Base-by-base conservation (phyloP, 805 yeast species). In the Metschnikowia lachancei region DNA sequence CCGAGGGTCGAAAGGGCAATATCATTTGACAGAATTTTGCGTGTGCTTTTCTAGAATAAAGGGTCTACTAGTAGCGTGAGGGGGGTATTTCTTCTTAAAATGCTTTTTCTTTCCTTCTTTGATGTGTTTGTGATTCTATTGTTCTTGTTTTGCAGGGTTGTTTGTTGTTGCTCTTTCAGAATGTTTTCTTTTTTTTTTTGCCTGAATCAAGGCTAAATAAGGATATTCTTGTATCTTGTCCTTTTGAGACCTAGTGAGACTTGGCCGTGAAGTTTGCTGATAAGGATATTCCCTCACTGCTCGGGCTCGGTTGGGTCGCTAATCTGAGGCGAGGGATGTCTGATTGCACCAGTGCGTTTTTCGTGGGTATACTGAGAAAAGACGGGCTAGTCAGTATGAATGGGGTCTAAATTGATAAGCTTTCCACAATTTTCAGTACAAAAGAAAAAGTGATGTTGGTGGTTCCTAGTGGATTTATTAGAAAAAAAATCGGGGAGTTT, bases 1-100 rank as follows among this genome's bases (percentile, higher is more conserved):
- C 46, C 34, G 46, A 33, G 17, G 38, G 19, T 20, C 46, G 42
- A 33, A 43, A 24, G n/a, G 46, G 9, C 41, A 37, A 38, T 17
- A 43, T 31, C 46, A 43, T 43, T 16, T 33, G 39, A 36, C 32
- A 12, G 18, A 31, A 31, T 13, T 17, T 34, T 34, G 7, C 24
- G 14, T 17, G 24, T 9, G 29, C 2, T 35, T 11, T 36, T 13
- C 39, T 35, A 18, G 28, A n/a, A 29, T 11, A n/a, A 10, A 26
- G 6, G 28, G 10, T 26, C 28, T 10, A 26, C 6, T 7, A 26
- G 28, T 26, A 12, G 11, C 3, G 28, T 26, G 28, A 26, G 28
- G 28, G 12, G 28, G 10, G 28, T 26, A 5, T 26, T 26, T 5
- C 11, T 26, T 26, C 10, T 26, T 26, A 9, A 8, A 6, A 6